Evolutionary conservation across 2,329 filamentous ascomycete species (phyloP).

Genomic region (Stromatinia cepivora): DNA sequence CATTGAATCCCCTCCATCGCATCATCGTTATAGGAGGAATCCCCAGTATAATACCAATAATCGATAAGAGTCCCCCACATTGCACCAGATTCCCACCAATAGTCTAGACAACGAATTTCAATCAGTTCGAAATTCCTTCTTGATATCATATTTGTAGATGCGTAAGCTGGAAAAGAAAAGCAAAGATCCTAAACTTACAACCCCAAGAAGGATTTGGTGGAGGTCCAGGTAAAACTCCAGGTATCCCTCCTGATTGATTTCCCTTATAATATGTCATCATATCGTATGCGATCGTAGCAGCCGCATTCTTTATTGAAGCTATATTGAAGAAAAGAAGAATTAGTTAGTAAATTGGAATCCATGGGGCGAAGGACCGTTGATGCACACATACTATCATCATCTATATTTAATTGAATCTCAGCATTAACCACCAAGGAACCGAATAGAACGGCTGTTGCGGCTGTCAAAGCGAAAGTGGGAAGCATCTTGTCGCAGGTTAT

Average conservation of each 20-base stretch:
- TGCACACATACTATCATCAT: constrained; percentile 31
- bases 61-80: constrained; percentile 62
- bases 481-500: constrained; percentile 29
- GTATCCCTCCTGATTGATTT: constrained; percentile 45
- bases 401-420: constrained; percentile 37
- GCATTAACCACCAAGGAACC: constrained; percentile 40
- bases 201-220: constrained; percentile 43
- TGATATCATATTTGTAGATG: not conserved
- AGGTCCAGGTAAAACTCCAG: constrained; percentile 50
- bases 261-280: constrained; percentile 47
- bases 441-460: constrained; percentile 32
- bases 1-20: constrained; percentile 56
- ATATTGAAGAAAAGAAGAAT: constrained; percentile 39
- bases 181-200: constrained; percentile 34
- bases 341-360: constrained; percentile 30
- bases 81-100: constrained; percentile 62
- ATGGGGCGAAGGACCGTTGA: not conserved
- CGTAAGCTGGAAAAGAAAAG: constrained; percentile 20
- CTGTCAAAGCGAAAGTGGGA: constrained; percentile 32
- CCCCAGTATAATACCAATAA: constrained; percentile 63
- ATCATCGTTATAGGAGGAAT: constrained; percentile 57
- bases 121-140: constrained; percentile 4
- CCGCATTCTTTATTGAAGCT: constrained; percentile 43
- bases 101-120: constrained; percentile 42
- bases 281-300: constrained; percentile 41